These are phyloP conservation scores for Phytophthora sp. DNA, from an alignment of 352 stramenopile genomes.

Conservation along the genomic window DNA sequence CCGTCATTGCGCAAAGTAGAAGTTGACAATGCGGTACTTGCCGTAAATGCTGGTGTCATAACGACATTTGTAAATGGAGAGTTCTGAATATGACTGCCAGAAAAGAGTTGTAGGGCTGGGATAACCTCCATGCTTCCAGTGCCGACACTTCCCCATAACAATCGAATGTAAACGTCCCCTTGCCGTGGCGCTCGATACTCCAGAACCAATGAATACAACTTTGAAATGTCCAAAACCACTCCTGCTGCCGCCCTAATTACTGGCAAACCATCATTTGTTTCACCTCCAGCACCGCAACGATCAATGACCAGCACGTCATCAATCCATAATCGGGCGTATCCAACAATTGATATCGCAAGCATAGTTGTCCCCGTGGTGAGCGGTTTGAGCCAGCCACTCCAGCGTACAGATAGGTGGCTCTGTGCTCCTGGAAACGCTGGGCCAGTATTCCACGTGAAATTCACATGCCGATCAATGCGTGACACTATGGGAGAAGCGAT, in stretches of 20 bases:
- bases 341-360: slow-evolving; percentile 54
- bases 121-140: slow-evolving; percentile 50
- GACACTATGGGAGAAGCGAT: slow-evolving; percentile 25
- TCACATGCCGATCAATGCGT: slow-evolving; percentile 70
- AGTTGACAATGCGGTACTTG: slow-evolving; percentile 21
- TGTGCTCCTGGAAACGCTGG: slow-evolving; percentile 52
- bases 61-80: slow-evolving; percentile 59
- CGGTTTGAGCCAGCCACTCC: slow-evolving; percentile 73
- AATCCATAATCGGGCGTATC: slow-evolving; percentile 70
- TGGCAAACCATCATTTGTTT: slow-evolving; percentile 24
- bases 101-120: slow-evolving; percentile 49
- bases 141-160: slow-evolving; percentile 53
- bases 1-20: slow-evolving; percentile 22
- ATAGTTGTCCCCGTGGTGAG: slow-evolving; percentile 44
- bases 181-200: slow-evolving; percentile 63
- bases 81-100: slow-evolving; percentile 50
- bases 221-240: slow-evolving; percentile 41
- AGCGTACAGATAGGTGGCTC: slow-evolving; percentile 69
- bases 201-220: slow-evolving; percentile 57
- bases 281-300: slow-evolving; percentile 52
- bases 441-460: slow-evolving; percentile 73
- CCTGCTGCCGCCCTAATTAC: slow-evolving; percentile 23
- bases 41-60: slow-evolving; percentile 40
- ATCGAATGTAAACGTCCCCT: slow-evolving; percentile 43
- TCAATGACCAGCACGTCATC: slow-evolving; percentile 69